Evolutionary conservation across 768 basidiomycete species (phyloP).

Genomic region (Rhodotorula paludigena): DNA sequence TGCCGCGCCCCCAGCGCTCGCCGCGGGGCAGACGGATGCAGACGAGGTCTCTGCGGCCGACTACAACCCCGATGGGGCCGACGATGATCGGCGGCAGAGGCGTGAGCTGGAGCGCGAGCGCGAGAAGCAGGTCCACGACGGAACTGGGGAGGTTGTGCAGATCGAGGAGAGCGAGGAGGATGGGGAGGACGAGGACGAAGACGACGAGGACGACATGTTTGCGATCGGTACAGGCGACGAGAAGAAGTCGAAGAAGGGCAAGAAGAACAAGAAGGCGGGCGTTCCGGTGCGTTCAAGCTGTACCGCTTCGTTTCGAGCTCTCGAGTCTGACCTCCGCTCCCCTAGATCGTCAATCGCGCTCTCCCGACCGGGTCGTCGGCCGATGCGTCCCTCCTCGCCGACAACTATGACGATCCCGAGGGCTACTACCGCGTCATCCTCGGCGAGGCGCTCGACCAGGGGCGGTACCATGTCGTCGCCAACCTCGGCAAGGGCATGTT

Average conservation of each 20-base stretch:
- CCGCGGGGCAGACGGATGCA: conserved; percentile 48
- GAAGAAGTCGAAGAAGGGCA: conserved; percentile 46
- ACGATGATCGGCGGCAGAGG: conserved; percentile 61
- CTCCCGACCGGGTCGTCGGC: conserved; percentile 1
- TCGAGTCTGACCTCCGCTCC: conserved; percentile 48
- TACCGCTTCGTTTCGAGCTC: not conserved
- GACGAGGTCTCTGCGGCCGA: conserved; percentile 86
- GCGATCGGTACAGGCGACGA: conserved; percentile 56
- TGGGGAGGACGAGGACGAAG: conserved; percentile 61
- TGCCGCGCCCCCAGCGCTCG: not conserved
- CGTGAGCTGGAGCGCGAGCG: conserved; percentile 24
- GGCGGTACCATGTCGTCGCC: conserved; percentile 88
- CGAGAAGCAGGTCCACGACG: conserved; percentile 40
- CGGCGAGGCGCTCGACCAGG: conserved; percentile 86
- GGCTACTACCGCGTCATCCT: conserved; percentile 93
- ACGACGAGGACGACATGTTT: conserved; percentile 95
- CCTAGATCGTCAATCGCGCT: conserved; percentile 62
- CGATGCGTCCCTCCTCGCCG: conserved; percentile 52
- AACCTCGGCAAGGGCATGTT: conserved; percentile 99
- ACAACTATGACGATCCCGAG: conserved; percentile 87
- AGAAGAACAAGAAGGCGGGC: conserved; percentile 16
- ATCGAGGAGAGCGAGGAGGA: conserved; percentile 4
- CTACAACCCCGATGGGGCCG: conserved; percentile 75
- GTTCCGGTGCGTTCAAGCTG: conserved; percentile 21
- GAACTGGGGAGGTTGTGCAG: conserved; percentile 49